These are phyloP conservation scores for Aspergillus pseudoterreus DNA, from an alignment of 2,329 filamentous ascomycete genomes.

Conservation along the genomic window DNA sequence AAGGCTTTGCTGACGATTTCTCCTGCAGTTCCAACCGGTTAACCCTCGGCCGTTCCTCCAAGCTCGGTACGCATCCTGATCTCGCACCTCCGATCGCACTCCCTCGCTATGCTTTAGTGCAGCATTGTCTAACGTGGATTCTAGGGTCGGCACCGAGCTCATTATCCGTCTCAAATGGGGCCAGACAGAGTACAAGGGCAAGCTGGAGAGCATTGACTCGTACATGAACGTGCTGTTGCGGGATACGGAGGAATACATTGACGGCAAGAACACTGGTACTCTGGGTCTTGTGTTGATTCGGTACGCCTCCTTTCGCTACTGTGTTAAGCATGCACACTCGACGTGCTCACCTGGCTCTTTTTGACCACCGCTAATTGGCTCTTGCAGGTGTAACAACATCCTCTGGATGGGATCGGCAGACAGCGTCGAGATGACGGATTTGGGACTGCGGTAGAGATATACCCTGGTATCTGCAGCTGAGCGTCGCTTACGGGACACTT, in stretches of 20 bases:
- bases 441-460: constrained; percentile 29
- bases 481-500: constrained; percentile 8
- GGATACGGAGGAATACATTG: constrained; percentile 87
- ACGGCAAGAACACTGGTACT: constrained; percentile 77
- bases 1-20: constrained; percentile 15
- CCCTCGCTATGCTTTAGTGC: not conserved
- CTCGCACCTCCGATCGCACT: not conserved
- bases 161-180: constrained; percentile 96
- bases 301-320: constrained; percentile 44
- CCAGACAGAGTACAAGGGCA: constrained; percentile 94
- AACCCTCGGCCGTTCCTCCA: constrained; percentile 98
- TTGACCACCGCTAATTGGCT: too few species aligned
- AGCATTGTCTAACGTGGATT: constrained; percentile 10
- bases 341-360: too few species aligned
- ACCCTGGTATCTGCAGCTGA: constrained; percentile 17
- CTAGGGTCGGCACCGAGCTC: constrained; percentile 82
- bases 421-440: constrained; percentile 46
- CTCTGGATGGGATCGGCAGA: constrained; percentile 72
- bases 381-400: constrained; percentile 84
- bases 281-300: constrained; percentile 90
- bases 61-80: constrained; percentile 63
- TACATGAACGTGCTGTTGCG: constrained; percentile 99
- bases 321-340: too few species aligned
- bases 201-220: constrained; percentile 86
- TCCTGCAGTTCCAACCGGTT: constrained; percentile 74